Evolutionary conservation across 768 basidiomycete species (phyloP), one percentile per base, ranked within the genome.

Genomic region (Boletus fagicola): DNA sequence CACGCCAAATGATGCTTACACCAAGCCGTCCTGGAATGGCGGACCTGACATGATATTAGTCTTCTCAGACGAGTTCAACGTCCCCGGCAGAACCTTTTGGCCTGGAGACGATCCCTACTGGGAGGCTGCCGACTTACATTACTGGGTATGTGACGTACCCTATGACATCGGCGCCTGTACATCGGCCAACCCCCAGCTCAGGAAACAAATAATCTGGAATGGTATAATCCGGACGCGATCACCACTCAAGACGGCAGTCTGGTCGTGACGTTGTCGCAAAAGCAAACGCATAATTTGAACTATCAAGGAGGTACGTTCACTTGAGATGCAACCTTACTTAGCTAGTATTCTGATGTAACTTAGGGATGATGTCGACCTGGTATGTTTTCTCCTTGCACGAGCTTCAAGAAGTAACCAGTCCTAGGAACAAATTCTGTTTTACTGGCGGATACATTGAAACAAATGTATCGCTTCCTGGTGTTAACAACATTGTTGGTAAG

Each of bases 351-450:
- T 72, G 35, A 63, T 43, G 65, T 72, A 49, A 74, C 76, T 71
- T 51, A 83, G 80, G 78, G 11, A 78, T 83, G 78, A 70, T 81
- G 68, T 72, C 75, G 13, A 75, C 77, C 12, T 79, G 76, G 72
- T 68, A 58, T 56, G 63, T 57, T 18, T 24, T 36, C 33, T 56
- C 38, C 35, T 53, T 54, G 39, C 15, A 36, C 35, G 18, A 45
- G 51, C 16, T 44, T 50, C 49, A 5, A 50, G 18, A 44, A 43
- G 45, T 67, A 31, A 68, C 16, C 48, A 26, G 8, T 20, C n/a
- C 12, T 57, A 83, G 83, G 89, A 94, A 94, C 72, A 92, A 94
- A 72, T 88, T 96, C 59, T 95, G 90, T 71, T 94, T 93, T 72
- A 90, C 89, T 15, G 90, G 88, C 26, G 92, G 92, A 26, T 83